A percentile compares a stretch with the other conserved stretches of the same genome.
phyloP scores from a whole-genome alignment of 2,329 filamentous ascomycete species.

The Scortechinia acanthostroma region DNA sequence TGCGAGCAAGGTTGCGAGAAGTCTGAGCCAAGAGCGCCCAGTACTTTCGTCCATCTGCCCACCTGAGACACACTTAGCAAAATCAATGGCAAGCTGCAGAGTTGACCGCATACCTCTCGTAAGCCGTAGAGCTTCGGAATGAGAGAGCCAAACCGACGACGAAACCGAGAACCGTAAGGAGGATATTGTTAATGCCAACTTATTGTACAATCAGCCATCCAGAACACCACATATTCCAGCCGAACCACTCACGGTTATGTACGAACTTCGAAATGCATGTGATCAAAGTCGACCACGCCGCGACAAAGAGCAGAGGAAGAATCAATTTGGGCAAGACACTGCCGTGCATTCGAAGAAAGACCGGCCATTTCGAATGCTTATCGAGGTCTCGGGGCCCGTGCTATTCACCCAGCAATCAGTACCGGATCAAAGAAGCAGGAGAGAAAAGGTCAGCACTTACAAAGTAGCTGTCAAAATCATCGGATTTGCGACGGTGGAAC shows the following conservation, averaged over 20 bases:
- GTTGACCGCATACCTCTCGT: conserved; percentile 35
- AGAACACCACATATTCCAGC: too few species aligned
- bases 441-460: neutral
- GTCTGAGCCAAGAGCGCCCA: conserved; percentile 34
- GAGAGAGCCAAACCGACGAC: conserved; percentile 61
- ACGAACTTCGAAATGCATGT: conserved; percentile 38
- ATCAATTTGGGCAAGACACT: conserved; percentile 60
- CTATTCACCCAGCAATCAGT: neutral
- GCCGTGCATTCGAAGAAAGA: conserved; percentile 59
- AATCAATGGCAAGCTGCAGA: too few species aligned
- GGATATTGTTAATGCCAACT: conserved; percentile 43
- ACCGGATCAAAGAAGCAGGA: neutral
- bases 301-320: conserved; percentile 46
- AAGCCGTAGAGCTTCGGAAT: conserved; percentile 59
- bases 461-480: neutral
- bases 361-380: conserved; percentile 61
- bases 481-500: neutral
- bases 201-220: too few species aligned
- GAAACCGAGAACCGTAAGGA: conserved; percentile 64
- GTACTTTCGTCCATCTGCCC: conserved; percentile 37
- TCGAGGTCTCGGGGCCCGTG: conserved; percentile 48
- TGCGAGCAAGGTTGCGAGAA: conserved; percentile 46
- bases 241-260: conserved; percentile 11
- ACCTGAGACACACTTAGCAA: conserved; percentile 16
- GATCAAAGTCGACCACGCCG: conserved; percentile 49